Conservation (phyloP, 106 monocot species). For the Alisma plantagoaquatica region DNA sequence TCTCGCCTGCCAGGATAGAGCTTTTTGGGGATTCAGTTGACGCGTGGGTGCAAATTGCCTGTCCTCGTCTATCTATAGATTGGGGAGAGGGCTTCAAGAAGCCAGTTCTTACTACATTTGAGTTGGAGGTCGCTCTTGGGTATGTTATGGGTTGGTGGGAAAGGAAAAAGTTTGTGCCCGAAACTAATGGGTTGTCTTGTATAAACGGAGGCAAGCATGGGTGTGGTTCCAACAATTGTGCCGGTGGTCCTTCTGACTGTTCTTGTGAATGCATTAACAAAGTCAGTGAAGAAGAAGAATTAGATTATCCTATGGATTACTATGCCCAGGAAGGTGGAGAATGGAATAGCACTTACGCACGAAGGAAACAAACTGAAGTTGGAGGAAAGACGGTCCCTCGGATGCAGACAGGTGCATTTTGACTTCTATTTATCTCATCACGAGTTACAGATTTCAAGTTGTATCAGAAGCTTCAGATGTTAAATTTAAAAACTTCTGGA, state of each 20-base stretch:
- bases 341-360: conserved; percentile 74
- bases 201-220: not conserved
- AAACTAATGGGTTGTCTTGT: not conserved
- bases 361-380: no score
- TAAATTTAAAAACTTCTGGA: no score
- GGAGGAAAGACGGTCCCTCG: no score
- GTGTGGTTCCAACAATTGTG: not conserved
- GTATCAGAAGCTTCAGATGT: no score
- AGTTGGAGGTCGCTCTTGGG: conserved; percentile 83
- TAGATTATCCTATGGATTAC: conserved; percentile 98
- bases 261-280: conserved; percentile 15
- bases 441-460: no score
- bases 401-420: no score
- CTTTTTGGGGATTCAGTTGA: conserved; percentile 82
- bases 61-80: conserved; percentile 90
- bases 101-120: conserved; percentile 87
- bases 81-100: conserved; percentile 94
- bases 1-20: conserved; percentile 67
- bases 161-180: conserved; percentile 11
- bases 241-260: conserved; percentile 2
- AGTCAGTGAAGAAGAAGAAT: conserved; percentile 18
- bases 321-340: conserved; percentile 98
- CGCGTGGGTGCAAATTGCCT: conserved; percentile 99
- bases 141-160: conserved; percentile 92
- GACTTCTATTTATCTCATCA: no score